Conservation (phyloP, 2,329 filamentous ascomycete species). For the Exophiala xenobiotica region DNA sequence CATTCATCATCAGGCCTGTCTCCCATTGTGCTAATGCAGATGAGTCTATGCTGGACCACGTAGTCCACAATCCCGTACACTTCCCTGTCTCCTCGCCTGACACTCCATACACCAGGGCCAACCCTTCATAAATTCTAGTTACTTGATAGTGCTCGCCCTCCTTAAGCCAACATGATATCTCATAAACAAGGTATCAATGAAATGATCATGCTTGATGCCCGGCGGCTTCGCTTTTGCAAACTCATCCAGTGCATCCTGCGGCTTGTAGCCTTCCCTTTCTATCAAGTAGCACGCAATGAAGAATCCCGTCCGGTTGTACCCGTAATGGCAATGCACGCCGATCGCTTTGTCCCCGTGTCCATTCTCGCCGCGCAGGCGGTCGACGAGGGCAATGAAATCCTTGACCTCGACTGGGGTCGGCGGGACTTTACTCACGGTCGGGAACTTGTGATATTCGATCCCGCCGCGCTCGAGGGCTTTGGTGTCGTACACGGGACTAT, state of each 20-base stretch:
- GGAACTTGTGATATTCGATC: slow-evolving; percentile 78
- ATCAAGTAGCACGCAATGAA: slow-evolving; percentile 90
- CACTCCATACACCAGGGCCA: too few species aligned
- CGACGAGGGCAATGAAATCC: slow-evolving; percentile 60
- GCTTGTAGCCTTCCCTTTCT: slow-evolving; percentile 68
- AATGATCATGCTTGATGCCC: slow-evolving; percentile 87
- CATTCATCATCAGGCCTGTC: too few species aligned
- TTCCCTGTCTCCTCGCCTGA: too few species aligned
- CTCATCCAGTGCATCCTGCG: slow-evolving; percentile 74
- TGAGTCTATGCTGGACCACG: too few species aligned
- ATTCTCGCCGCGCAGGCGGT: slow-evolving; percentile 54
- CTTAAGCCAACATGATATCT: slow-evolving; percentile 63
- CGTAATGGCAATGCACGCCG: slow-evolving; percentile 92
- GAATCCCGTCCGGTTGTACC: slow-evolving; percentile 91
- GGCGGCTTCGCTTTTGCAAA: slow-evolving; percentile 73
- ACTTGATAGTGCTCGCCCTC: slow-evolving; percentile 29
- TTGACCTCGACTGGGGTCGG: slow-evolving; percentile 63
- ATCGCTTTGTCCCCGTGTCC: slow-evolving; percentile 55
- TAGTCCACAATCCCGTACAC: too few species aligned
- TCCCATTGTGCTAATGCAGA: too few species aligned
- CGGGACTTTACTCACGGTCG: slow-evolving; percentile 88
- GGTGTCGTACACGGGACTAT: slow-evolving; percentile 85
- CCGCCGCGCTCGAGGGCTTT: slow-evolving; percentile 64
- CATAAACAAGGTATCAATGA: slow-evolving; percentile 78
- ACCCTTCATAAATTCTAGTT: too few species aligned